A percentile compares a stretch with the other conserved stretches of the same genome.
These are phyloP conservation scores for Tagetes patula DNA, from an alignment of 129 eudicot species.

Conservation along the genomic window DNA sequence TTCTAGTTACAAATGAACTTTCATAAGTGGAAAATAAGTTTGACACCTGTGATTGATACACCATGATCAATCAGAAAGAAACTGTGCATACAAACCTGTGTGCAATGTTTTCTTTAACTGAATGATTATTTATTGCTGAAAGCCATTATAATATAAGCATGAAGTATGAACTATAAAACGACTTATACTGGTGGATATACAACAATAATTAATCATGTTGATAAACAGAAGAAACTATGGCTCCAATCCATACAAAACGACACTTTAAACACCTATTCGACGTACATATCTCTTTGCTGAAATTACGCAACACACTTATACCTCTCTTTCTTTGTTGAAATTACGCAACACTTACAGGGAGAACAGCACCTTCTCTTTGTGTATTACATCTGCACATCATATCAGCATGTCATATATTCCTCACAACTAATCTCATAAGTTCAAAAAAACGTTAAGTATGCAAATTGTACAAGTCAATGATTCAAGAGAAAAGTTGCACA, in stretches of 20 bases:
- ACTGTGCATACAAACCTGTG: too few species aligned
- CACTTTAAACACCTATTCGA: not conserved
- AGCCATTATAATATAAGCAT: not conserved
- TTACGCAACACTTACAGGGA: slow-evolving; percentile 59
- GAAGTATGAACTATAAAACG: not conserved
- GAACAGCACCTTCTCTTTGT: slow-evolving; percentile 37
- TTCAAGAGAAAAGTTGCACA: too few species aligned
- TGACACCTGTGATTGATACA: too few species aligned
- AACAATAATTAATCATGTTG: slow-evolving; percentile 23
- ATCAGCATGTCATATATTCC: not conserved
- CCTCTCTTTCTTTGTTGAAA: slow-evolving; percentile 10
- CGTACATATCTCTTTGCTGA: not conserved
- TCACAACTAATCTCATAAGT: too few species aligned
- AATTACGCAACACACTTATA: slow-evolving; percentile 4
- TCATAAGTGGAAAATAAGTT: too few species aligned
- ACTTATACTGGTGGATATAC: slow-evolving; percentile 21
- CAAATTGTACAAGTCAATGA: too few species aligned
- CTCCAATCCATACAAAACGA: slow-evolving; percentile 23
- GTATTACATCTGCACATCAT: slow-evolving; percentile 72
- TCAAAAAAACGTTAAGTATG: too few species aligned
- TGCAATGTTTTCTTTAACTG: too few species aligned
- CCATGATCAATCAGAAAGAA: too few species aligned
- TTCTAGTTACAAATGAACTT: too few species aligned
- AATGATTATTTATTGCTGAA: not conserved
- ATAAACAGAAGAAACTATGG: slow-evolving; percentile 10